These are phyloP conservation scores for Termitomyces sp. DNA, from an alignment of 768 basidiomycete species.

Conservation along the genomic window DNA sequence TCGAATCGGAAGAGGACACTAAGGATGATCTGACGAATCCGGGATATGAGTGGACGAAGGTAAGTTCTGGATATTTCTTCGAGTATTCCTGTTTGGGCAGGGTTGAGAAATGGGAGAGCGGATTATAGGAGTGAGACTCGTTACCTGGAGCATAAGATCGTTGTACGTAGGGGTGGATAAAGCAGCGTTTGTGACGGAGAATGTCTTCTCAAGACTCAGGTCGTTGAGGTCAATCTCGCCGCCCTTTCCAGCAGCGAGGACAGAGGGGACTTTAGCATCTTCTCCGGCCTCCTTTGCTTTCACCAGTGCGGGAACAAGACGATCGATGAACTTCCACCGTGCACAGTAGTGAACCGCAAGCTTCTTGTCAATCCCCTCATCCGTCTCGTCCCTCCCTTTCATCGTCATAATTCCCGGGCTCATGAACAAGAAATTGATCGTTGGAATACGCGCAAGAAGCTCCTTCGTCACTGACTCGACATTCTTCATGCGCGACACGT, in stretches of 20 bases:
- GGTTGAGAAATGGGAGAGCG: not conserved
- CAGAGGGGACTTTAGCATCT: conserved; percentile 46
- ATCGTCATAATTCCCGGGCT: conserved; percentile 36
- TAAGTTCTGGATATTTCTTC: conserved; percentile 25
- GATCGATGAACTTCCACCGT: conserved; percentile 42
- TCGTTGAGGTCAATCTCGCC: conserved; percentile 38
- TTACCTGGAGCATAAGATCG: conserved; percentile 38
- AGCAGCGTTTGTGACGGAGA: conserved; percentile 23
- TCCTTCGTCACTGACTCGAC: conserved; percentile 27
- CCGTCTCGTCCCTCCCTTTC: conserved; percentile 27
- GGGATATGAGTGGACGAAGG: conserved; percentile 34
- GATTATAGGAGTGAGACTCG: not conserved
- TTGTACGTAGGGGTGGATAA: conserved; percentile 30
- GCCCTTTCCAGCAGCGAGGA: conserved; percentile 33
- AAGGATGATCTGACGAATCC: conserved; percentile 32
- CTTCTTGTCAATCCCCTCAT: conserved; percentile 29
- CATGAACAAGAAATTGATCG: conserved; percentile 47
- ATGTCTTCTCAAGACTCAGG: conserved; percentile 37
- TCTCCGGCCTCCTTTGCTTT: conserved; percentile 42
- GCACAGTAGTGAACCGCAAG: conserved; percentile 44
- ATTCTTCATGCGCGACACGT: conserved; percentile 40
- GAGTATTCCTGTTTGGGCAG: conserved; percentile 27
- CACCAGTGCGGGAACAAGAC: conserved; percentile 36
- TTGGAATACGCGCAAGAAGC: conserved; percentile 29
- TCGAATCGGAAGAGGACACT: conserved; percentile 20